Evolutionary conservation across 106 monocot species (phyloP), one percentile per base, ranked within the genome.

Genomic region (Hemerocallis citrina): DNA sequence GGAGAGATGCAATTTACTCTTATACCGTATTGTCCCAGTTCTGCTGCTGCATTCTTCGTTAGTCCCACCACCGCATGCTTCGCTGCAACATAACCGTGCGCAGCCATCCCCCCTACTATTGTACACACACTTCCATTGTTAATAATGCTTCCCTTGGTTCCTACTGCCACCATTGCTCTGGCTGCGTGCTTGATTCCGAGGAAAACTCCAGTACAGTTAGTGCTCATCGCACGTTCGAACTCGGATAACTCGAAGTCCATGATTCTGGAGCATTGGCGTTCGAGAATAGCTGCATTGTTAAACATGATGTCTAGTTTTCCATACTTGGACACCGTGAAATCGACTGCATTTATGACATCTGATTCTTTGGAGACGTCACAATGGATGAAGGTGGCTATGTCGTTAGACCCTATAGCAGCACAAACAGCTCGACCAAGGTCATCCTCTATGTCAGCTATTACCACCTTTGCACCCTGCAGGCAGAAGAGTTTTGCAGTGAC

Each of bases 1-100:
- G 74, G 77, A 13, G 78, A 78, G 27, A 83, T 68, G 22, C 70
- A 65, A 40, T 83, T 83, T 50, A 83, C 82, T 28, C 77, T 30
- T 16, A 82, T 35, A 8, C 82, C 82, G 61, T 77, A 32, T 44
- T 22, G 34, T 0, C 64, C 6, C 5, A 82, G 61, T 63, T 82
- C 82, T 6, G 48, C 72, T 4, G 76, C 66, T 22, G 56, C 66
- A 13, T 72, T 72, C 28, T 57, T 31, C 31, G 72, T 72, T 24
- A 42, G 27, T 2, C 82, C 78, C 7, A 78, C 3, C 52, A 83
- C 54, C 13, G 82, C 82, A 0, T 50, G 20, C 62, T 83, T 83
- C 7, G 82, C 77, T 16, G 69, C 41, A 16, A 61, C 5, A 61
- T 83, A 83, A n/a, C 34, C 64, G 23, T 46, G 72, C 25, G 77